phyloP scores from a whole-genome alignment of 192 early-diverging fungal genomes.

The Podila horticola region DNA sequence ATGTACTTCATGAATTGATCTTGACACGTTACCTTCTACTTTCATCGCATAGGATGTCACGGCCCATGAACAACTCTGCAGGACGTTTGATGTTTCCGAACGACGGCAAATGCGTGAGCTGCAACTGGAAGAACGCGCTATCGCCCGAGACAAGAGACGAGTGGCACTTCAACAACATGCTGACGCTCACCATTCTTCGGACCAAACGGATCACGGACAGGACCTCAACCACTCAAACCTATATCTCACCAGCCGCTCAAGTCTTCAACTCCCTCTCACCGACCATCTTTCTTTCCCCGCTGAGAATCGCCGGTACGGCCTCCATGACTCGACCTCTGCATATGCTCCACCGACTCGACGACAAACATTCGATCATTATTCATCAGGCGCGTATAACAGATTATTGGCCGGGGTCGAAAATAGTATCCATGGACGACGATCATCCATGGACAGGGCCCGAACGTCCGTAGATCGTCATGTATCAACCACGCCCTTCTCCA shows the following conservation, averaged over 20 bases:
- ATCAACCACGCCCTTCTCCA: neutral
- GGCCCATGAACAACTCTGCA: slow-evolving; percentile 1
- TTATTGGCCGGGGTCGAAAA: neutral
- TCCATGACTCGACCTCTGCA: neutral
- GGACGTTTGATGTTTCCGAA: slow-evolving; percentile 3
- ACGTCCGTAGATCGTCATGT: neutral
- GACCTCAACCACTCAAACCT: neutral
- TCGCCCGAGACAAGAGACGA: neutral
- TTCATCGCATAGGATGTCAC: neutral
- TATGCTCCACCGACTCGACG: neutral
- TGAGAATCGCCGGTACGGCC: neutral
- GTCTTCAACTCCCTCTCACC: neutral
- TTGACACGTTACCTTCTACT: neutral
- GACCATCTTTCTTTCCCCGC: neutral
- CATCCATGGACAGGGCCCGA: neutral
- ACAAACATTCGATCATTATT: neutral
- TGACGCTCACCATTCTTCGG: neutral
- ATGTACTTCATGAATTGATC: neutral
- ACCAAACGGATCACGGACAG: neutral
- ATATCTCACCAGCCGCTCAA: neutral
- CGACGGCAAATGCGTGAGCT: neutral
- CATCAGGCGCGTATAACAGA: neutral
- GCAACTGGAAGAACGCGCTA: neutral
- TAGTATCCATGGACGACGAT: too few species aligned
- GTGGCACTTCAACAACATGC: neutral